Conservation (phyloP, 2,329 filamentous ascomycete genomes). For the Neoarthrinium moseri region DNA sequence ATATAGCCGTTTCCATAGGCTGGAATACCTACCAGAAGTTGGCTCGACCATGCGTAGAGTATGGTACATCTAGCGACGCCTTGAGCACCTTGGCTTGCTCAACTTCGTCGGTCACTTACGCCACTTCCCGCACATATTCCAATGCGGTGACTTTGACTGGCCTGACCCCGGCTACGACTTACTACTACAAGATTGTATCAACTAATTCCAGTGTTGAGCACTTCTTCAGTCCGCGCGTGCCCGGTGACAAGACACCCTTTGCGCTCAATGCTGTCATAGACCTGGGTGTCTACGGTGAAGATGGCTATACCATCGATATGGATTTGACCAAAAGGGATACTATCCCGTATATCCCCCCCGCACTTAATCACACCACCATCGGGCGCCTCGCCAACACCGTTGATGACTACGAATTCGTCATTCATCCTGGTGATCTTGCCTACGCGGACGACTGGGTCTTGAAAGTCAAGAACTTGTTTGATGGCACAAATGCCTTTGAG, state of each 20-base stretch:
- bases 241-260: constrained; percentile 56
- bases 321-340: constrained; percentile 44
- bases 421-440: constrained; percentile 54
- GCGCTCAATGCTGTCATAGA: constrained; percentile 52
- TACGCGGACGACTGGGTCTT: constrained; percentile 60
- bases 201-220: constrained; percentile 52
- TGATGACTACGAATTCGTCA: constrained; percentile 54
- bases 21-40: constrained; percentile 57
- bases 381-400: constrained; percentile 47
- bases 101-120: constrained; percentile 45
- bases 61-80: constrained; percentile 40
- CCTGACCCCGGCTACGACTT: constrained; percentile 51
- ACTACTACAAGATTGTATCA: constrained; percentile 60
- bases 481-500: constrained; percentile 51
- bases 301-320: constrained; percentile 48
- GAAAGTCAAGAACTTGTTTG: constrained; percentile 41
- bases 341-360: constrained; percentile 48
- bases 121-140: constrained; percentile 52
- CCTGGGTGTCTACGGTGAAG: constrained; percentile 51
- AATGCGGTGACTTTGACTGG: constrained; percentile 45
- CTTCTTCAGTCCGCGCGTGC: constrained; percentile 51
- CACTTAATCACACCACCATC: constrained; percentile 60
- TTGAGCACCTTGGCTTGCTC: constrained; percentile 44
- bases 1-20: constrained; percentile 47
- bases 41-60: constrained; percentile 46